Base-by-base conservation (phyloP, 2,329 filamentous ascomycete species). In the Macroventuria anomochaeta region DNA sequence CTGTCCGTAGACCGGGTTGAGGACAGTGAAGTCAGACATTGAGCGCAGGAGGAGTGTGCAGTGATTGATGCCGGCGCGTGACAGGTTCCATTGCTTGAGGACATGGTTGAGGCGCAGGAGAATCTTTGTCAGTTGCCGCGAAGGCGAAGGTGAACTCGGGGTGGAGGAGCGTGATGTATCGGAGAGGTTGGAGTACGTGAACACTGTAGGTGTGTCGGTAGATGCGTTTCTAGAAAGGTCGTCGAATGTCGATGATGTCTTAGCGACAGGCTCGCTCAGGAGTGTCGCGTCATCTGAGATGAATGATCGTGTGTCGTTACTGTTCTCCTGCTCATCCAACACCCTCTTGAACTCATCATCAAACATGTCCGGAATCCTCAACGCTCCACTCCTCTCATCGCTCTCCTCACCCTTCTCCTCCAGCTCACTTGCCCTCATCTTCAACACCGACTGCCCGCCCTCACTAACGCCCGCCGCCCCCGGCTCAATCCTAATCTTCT, bases 391-490 rank as follows among this genome's bases (percentile, higher is more conserved):
- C 18, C 51, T 52, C 13, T 58, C 56, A 4, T 48, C 56, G 8
- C 57, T 55, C 15, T 59, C 62, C 18, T 58, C 68, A n/a, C 69
- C 63, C 61, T 81, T 83, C 23, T 74, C 67, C 12, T 82, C 78
- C 57, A 89, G 78, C 46, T 69, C 80, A 11, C 88, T 87, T 8
- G 79, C 76, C 13, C 71, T 76, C 56, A 96, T 79, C 65, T 79
- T 84, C 62, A 95, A 70, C 81, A 88, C 90, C n/a, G 85, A 85
- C 49, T 86, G 89, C 8, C 93, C 93, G 6, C 90, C 93, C 33
- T 89, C 89, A 62, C 90, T 89, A 31, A 74, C 76, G 5, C 89
- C 79, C 41, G 76, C 80, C 1, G 78, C 51, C 72, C 80, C 77
- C 54, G 86, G 75, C 44, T 76, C 81, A 3, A 97, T 78, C 34